Evolutionary conservation across 106 monocot genomes (phyloP), one percentile per base, ranked within the genome.

Genomic region (Allium cepa): DNA sequence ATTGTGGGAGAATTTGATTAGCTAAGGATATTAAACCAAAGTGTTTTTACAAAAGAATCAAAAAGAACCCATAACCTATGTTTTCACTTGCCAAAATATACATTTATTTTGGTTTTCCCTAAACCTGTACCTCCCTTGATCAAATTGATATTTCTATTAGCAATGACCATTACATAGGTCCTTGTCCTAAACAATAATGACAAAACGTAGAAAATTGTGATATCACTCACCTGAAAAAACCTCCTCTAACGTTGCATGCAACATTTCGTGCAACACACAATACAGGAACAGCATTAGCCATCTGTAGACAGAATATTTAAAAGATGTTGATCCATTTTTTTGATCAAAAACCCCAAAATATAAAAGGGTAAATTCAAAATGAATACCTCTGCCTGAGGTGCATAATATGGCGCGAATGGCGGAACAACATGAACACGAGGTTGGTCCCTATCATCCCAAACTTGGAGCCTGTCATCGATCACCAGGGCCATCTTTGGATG

Each of bases 401-500:
- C 95, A 86, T 88, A 91, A 72, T 95, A 95, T 60, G 95, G 95
- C 60, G 88, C 50, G 81, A 85, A 95, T 28, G 95, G 74, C 55
- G 95, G 95, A 14, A 95, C 95, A 79, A 88, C 95, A 82, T 95
- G 95, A 69, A 95, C 91, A 18, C 88, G 85, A 67, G 83, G 86
- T 46, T 95, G 95, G 70, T 95, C 95, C 63, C 82, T 88, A 10
- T 91, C 86, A 71, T 91, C 88, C 95, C 95, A 95, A 65, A 95
- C 95, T 15, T 88, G 75, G 50, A 88, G 63, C 7, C 95, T 75
- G 67, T 95, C 95, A 78, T 95, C 95, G 73, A 95, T 95, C 60
- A 95, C 95, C 91, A 95, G 88, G 50, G 95, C 85, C 88, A 95
- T 83, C 78, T 82, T 91, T 36, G 95, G 95, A 84, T 86, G 91